Conservation (phyloP, 805 yeast genomes). For the Sugiyamaella marilandica region DNA sequence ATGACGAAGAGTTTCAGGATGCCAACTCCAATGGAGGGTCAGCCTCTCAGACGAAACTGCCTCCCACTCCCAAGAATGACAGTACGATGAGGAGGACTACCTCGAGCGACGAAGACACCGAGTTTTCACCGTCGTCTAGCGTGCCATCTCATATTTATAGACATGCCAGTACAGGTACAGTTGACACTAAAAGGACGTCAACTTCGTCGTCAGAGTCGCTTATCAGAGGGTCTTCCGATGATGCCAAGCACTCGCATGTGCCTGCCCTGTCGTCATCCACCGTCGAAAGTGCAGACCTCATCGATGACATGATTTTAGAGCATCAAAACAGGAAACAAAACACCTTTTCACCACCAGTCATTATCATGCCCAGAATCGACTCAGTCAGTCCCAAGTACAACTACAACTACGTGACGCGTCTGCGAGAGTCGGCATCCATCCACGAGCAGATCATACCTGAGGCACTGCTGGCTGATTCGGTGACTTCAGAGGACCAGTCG, state of each 20-base stretch:
- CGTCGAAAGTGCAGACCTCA: background rate
- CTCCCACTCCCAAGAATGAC: background rate
- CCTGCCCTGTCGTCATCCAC: background rate
- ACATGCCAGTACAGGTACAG: background rate
- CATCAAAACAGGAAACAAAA: background rate
- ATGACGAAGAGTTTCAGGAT: constrained; percentile 1
- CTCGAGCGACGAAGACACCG: background rate
- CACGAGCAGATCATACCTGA: constrained; percentile 4
- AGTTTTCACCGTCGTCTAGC: background rate
- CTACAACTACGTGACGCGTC: constrained; percentile 5
- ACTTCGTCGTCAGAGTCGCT: background rate
- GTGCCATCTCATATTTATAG: background rate
- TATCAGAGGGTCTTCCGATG: background rate
- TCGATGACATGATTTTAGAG: background rate
- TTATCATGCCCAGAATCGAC: background rate
- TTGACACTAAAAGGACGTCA: background rate
- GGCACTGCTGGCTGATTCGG: background rate
- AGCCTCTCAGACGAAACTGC: background rate
- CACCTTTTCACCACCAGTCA: background rate
- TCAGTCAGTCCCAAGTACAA: background rate
- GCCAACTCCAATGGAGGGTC: background rate
- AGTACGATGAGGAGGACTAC: too few relatives aligned
- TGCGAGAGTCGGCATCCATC: constrained; percentile 1
- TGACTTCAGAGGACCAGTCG: constrained; percentile 13
- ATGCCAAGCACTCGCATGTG: background rate